Base-by-base conservation (phyloP, 257 asterid species). In the Marsdenia floribunda region DNA sequence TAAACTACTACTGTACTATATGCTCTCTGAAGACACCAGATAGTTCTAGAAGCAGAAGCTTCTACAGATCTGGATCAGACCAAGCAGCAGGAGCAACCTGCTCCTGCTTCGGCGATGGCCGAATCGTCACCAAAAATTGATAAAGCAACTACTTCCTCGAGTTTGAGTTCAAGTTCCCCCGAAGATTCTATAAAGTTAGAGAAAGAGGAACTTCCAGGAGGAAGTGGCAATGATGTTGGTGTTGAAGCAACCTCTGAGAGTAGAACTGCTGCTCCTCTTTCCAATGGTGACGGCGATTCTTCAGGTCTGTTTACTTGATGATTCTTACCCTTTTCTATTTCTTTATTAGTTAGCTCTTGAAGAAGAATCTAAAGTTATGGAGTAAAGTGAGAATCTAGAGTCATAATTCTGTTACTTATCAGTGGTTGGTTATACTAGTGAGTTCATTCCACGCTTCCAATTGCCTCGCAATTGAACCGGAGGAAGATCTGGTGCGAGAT, bases 31-130 rank as follows among this genome's bases (percentile, higher is more conserved):
- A 24, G 18, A 29, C 33, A 38, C 4, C 16, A 6, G 12, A 24
- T 38, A 49, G 72, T 78, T 73, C 71, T 44, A 35, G 76, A 78
- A 75, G 71, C 38, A 40, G 76, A 78, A 73, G 72, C 55, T 58
- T 74, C 83, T 74, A 54, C 75, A 86, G 91, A 89, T 89, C 96
- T 85, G 90, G 83, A 84, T 81, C 79, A 37, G 58, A 69, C 40
- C 61, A 68, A 75, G 76, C 60, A 52, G 75, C 63, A 72, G 47
- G 38, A 16, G 53, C 81, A 76, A 68, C 73, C 72, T 66, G 55
- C 73, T 71, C 82, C 81, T 84, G 84, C 76, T 80, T 73, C 81
- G 80, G 80, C 82, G 83, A 83, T 86, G 91, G 73, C 74, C 42
- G 87, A 73, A 53, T 68, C 73, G 69, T 64, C 77, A 37, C 70